Evolutionary conservation across 306 rosid species (phyloP), one percentile per base, ranked within the genome.

Genomic region (Acmispon strigosus): DNA sequence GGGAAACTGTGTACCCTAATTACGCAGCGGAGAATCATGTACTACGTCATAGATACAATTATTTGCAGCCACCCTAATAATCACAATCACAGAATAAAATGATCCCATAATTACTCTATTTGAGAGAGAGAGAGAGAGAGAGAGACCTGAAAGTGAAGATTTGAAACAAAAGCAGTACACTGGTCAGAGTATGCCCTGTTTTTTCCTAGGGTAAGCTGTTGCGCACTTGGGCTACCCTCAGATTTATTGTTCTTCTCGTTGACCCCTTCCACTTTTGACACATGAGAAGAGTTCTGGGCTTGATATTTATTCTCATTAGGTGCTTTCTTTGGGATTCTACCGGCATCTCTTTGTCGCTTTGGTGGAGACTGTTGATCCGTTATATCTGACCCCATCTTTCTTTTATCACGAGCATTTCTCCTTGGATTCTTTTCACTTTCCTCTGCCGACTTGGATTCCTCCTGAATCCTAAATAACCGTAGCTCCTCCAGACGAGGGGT

Each of bases 121-220:
- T 22, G 11, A 39, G 50, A 24, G 50, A 51, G 41, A 50, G 49
- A 16, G 12, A 15, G 15, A 39, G 27, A 64, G 37, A n/a, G 29
- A 71, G 80, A 74, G 85, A 81, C 96, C 90, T 63, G 86, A 11
- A 60, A 70, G 72, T 86, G 60, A 62, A 94, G 76, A 77, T 87
- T 90, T 68, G 99, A 94, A 57, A 91, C 59, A 80, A 89, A 94
- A 20, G 84, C 95, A 68, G 99, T 91, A 81, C 96, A 89, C 77
- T 91, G 92, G 73, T 94, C 97, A 59, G 88, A 72, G 63, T 72
- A 94, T 73, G 77, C 84, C 77, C 78, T 78, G 51, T 60, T 74
- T 80, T 82, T 86, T 64, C 75, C 87, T 1, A 58, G 81, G 69
- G 62, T 36, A 57, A 77, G 66, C 72, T 58, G 84, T 50, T 81